Evolutionary conservation across 495 filamentous ascomycete species (phyloP).

Genomic region (Penicillium nucicola): DNA sequence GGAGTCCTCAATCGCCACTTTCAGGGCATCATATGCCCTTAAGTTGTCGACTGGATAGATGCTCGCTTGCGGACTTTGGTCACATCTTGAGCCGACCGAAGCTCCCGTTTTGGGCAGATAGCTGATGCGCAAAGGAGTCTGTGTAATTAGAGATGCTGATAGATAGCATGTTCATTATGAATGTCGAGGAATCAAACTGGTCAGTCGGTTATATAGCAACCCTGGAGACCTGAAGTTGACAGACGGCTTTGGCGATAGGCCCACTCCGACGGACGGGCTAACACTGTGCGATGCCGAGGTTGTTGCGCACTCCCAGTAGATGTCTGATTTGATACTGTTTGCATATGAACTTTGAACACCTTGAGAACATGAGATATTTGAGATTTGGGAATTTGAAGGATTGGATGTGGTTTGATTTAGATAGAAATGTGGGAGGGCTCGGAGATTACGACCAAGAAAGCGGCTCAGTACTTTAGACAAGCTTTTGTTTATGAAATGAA

Average conservation of each 20-base stretch:
- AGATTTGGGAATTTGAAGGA: too few relatives aligned
- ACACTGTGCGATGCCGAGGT: background rate
- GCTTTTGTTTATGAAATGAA: too few relatives aligned
- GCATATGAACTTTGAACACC: too few relatives aligned
- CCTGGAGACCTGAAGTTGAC: background rate
- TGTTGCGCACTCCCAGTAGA: too few relatives aligned
- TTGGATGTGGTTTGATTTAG: too few relatives aligned
- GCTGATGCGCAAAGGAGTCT: constrained; percentile 35
- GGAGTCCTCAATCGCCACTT: constrained; percentile 21
- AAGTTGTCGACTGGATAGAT: constrained; percentile 50
- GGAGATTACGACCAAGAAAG: too few relatives aligned
- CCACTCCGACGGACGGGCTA: background rate
- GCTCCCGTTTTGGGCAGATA: constrained; percentile 42
- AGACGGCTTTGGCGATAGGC: background rate
- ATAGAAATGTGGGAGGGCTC: too few relatives aligned
- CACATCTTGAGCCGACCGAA: constrained; percentile 40
- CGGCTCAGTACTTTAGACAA: too few relatives aligned
- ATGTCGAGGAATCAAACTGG: too few relatives aligned
- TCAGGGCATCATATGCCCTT: constrained; percentile 28
- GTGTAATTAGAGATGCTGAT: constrained; percentile 38
- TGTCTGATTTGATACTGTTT: too few relatives aligned
- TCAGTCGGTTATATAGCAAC: background rate
- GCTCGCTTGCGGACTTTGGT: constrained; percentile 43
- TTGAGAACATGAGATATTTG: too few relatives aligned
- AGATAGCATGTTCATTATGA: constrained; percentile 40